Conservation (phyloP, 2,329 filamentous ascomycete species). For the Cercospora nicotianae region DNA sequence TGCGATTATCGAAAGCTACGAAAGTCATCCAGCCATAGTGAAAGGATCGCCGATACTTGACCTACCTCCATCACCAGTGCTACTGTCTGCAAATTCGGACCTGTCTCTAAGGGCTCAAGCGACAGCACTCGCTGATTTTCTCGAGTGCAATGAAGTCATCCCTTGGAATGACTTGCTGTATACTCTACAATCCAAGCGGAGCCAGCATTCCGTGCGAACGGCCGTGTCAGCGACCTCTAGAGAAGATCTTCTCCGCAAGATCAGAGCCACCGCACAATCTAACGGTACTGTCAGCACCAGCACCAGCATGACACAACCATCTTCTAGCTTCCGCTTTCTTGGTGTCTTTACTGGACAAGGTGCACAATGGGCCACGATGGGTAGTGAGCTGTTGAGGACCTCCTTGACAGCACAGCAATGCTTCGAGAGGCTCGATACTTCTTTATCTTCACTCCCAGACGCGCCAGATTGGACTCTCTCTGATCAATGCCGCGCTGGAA, state of each 20-base stretch:
- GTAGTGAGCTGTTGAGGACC: conserved; percentile 13
- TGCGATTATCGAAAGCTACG: conserved; percentile 15
- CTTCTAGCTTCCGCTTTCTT: conserved; percentile 5
- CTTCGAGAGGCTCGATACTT: conserved; percentile 10
- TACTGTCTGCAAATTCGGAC: conserved; percentile 8
- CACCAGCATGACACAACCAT: background rate
- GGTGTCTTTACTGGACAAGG: conserved; percentile 25
- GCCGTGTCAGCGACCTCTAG: background rate
- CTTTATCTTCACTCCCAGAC: conserved; percentile 9
- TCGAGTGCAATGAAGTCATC: background rate
- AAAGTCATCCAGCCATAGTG: background rate
- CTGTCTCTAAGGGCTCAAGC: background rate
- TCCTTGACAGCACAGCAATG: conserved; percentile 4
- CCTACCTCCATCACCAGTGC: conserved; percentile 2
- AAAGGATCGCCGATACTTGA: background rate
- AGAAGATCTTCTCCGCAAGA: conserved; percentile 4
- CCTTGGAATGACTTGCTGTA: background rate
- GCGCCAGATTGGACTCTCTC: conserved; percentile 13
- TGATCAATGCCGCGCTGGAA: conserved; percentile 22
- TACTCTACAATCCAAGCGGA: conserved; percentile 9
- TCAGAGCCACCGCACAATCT: background rate
- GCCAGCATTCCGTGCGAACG: conserved; percentile 1
- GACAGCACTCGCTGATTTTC: conserved; percentile 1
- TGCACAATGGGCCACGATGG: conserved; percentile 24
- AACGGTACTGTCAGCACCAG: background rate